Evolutionary conservation across 179 eudicot species (phyloP), one percentile per base, ranked within the genome.

Genomic region (Silene noctiflora): DNA sequence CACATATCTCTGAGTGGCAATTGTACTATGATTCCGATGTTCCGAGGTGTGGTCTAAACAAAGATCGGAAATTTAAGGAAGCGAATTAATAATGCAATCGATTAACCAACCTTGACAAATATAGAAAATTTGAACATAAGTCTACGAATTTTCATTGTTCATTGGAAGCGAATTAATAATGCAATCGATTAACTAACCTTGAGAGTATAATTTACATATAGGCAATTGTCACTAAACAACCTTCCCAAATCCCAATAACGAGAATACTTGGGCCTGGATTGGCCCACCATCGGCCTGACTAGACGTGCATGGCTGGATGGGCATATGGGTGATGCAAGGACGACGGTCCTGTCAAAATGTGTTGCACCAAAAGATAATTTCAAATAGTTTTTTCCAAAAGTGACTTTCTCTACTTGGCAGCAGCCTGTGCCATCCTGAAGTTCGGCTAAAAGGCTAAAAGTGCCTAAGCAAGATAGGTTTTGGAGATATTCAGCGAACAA

Each of bases 401-500:
- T 33, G 65, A 55, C 67, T 46, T 35, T 7, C 25, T 39, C 75
- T 33, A 19, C 75, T n/a, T 29, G 19, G 27, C 25, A 39, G 13
- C 48, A 17, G 19, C 65, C 24, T 17, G 24, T 31, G 17, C 11
- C 46, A 8, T 9, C 66, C 46, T 22, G 21, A 58, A 31, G 66
- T 66, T 29, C 39, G n/a, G 21, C 21, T n/a, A n/a, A n/a, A n/a
- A 27, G 29, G 29, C 1, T 46, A 46, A 46, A 11, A 46, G 53
- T 46, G 16, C 53, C 53, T 1, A 44, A 44, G n/a, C 51, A 29
- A 16, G 13, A 3, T 59, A 35, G 19, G 0, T 19, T 42, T 19
- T 35, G 59, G 64, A 72, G 48, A 53, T 46, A 33, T 19, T 79
- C 65, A 29, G 75, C 81, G 9, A 25, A 24, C 61, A 31, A 63